These are phyloP conservation scores for Cylindrotheca closterium DNA, from an alignment of 108 stramenopile genomes.

Conservation along the genomic window DNA sequence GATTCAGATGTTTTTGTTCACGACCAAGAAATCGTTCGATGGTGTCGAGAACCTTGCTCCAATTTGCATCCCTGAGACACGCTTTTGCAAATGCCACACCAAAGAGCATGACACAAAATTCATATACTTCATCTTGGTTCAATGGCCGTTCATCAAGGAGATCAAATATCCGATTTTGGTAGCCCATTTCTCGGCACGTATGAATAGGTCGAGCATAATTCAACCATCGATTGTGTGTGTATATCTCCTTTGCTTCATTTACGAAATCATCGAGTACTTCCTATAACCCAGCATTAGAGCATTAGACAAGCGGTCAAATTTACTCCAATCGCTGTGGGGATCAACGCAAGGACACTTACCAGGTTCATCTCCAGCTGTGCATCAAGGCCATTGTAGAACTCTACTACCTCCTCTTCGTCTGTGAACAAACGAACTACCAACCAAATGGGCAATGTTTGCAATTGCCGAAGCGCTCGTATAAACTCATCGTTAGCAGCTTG, in stretches of 20 bases:
- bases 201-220: conserved; percentile 67
- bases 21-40: conserved; percentile 23
- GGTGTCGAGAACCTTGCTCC: conserved; percentile 32
- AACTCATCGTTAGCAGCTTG: conserved; percentile 30
- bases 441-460: conserved; percentile 71
- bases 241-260: conserved; percentile 68
- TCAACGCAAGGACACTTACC: no score
- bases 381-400: conserved; percentile 74
- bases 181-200: conserved; percentile 58
- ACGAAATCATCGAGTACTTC: conserved; percentile 76
- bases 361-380: conserved; percentile 56
- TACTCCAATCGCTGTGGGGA: no score
- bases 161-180: conserved; percentile 58
- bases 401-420: conserved; percentile 56
- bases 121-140: conserved; percentile 42
- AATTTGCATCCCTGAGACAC: conserved; percentile 42
- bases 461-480: conserved; percentile 32
- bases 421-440: conserved; percentile 77
- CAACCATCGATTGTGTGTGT: conserved; percentile 59
- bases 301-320: no score
- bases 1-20: conserved; percentile 46
- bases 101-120: conserved; percentile 52
- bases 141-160: conserved; percentile 65
- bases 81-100: conserved; percentile 43
- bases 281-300: no score